Percentiles rank a stretch among this genome's conserved stretches.
Evolutionary conservation across 441 rosid genomes (phyloP).

Genomic region (Pelargonium citronellum): DNA sequence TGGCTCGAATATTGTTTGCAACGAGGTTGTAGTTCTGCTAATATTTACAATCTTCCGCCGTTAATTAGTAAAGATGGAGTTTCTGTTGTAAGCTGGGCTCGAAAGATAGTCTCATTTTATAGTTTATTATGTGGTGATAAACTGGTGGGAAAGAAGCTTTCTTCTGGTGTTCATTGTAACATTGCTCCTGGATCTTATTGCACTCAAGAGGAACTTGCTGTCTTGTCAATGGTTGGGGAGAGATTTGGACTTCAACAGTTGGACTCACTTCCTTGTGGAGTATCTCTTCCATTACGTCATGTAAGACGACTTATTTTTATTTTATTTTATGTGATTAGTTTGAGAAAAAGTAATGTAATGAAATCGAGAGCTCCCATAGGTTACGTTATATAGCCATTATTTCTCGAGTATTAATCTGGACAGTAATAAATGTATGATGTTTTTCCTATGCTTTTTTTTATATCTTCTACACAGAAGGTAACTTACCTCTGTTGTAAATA

Average conservation of each 20-base stretch:
- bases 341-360: conserved; percentile 1
- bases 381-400: background rate
- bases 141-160: conserved; percentile 53
- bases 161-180: conserved; percentile 76
- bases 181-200: conserved; percentile 68
- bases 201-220: conserved; percentile 69
- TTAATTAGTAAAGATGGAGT: conserved; percentile 64
- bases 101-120: conserved; percentile 81
- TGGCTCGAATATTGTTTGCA: conserved; percentile 87
- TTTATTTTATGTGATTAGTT: conserved; percentile 7
- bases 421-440: conserved; percentile 10
- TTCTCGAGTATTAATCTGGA: conserved; percentile 12
- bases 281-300: conserved; percentile 95
- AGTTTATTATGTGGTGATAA: conserved; percentile 78
- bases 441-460: conserved; percentile 9
- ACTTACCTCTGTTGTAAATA: background rate
- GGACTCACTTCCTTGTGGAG: conserved; percentile 82
- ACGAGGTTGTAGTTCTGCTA: conserved; percentile 54
- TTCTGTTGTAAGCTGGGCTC: conserved; percentile 68
- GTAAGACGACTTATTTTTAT: conserved; percentile 42
- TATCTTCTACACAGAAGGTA: conserved; percentile 12
- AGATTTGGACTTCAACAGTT: conserved; percentile 87
- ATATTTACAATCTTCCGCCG: conserved; percentile 60
- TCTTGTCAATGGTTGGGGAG: conserved; percentile 97
- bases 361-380: conserved; percentile 10